Percentiles rank a stretch among this genome's conserved stretches.
phyloP scores from a whole-genome alignment of 1,139 yeast genomes.

The Kodamaea derodonti region DNA sequence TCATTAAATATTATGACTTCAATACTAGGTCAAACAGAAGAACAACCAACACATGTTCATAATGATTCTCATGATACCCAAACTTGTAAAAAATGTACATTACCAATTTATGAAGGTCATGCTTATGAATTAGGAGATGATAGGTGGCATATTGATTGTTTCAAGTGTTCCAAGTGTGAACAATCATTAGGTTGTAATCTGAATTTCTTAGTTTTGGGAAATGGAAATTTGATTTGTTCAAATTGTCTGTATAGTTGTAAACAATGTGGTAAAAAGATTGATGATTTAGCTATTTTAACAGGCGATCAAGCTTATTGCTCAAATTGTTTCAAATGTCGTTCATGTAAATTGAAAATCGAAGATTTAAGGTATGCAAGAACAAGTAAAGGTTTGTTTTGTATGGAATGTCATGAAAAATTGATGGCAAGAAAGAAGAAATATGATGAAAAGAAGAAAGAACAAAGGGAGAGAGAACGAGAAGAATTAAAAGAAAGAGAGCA shows the following conservation, averaged over 20 bases:
- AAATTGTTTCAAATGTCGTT: constrained; percentile 83
- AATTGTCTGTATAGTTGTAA: constrained; percentile 88
- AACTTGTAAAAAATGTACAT: constrained; percentile 40
- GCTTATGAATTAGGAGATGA: constrained; percentile 85
- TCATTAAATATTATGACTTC: no score
- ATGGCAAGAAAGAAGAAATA: constrained; percentile 62
- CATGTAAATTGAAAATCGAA: constrained; percentile 83
- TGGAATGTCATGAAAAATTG: constrained; percentile 85
- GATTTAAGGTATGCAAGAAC: constrained; percentile 92
- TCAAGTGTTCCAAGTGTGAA: constrained; percentile 81
- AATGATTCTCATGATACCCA: constrained; percentile 18
- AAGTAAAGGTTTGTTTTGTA: constrained; percentile 88
- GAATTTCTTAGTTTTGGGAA: constrained; percentile 85
- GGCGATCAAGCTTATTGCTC: constrained; percentile 96
- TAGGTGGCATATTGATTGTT: constrained; percentile 94
- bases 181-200: constrained; percentile 80
- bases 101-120: constrained; percentile 64
- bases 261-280: constrained; percentile 84
- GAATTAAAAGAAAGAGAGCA: constrained; percentile 7
- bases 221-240: constrained; percentile 87
- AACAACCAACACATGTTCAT: neutral
- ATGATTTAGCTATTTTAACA: constrained; percentile 92
- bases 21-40: neutral
- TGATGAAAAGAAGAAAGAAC: constrained; percentile 42
- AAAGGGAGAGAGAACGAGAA: constrained; percentile 19